phyloP scores from a whole-genome alignment of 2,329 filamentous ascomycete species.

The Amylocarpus encephaloides region DNA sequence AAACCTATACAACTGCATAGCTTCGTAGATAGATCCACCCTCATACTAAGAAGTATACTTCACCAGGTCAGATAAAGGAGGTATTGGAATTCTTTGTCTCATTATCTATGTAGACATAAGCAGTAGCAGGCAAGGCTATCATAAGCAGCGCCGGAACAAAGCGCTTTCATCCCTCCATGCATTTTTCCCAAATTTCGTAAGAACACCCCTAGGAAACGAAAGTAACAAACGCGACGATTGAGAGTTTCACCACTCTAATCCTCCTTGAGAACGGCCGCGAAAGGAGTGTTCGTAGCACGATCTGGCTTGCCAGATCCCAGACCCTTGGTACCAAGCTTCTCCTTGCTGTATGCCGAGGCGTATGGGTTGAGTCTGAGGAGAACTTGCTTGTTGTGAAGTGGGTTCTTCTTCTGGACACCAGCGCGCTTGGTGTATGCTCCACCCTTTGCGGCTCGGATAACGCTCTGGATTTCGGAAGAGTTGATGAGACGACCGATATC shows the following conservation, averaged over 20 bases:
- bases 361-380: slow-evolving; percentile 98
- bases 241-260: slow-evolving; percentile 36
- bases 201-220: slow-evolving; percentile 14
- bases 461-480: slow-evolving; percentile 96
- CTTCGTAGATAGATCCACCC: too few relatives aligned
- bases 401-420: slow-evolving; percentile 99
- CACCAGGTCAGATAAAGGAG: too few relatives aligned
- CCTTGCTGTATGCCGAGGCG: slow-evolving; percentile 81
- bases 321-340: slow-evolving; percentile 71
- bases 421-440: slow-evolving; percentile 82
- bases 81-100: too few relatives aligned
- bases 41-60: too few relatives aligned
- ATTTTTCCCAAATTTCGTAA: slow-evolving; percentile 1
- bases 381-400: slow-evolving; percentile 97
- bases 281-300: slow-evolving; percentile 28
- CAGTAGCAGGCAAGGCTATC: slow-evolving; percentile 10
- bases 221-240: slow-evolving; percentile 9
- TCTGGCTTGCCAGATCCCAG: slow-evolving; percentile 54
- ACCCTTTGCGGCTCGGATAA: slow-evolving; percentile 87
- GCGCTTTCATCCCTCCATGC: slow-evolving; percentile 9
- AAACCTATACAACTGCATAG: too few relatives aligned
- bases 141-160: slow-evolving; percentile 13
- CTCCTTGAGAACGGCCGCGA: slow-evolving; percentile 42
- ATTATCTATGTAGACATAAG: slow-evolving; percentile 13
- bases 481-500: slow-evolving; percentile 98